phyloP scores from a whole-genome alignment of 176 grass and related monocot genomes.

The sorghum (Sorghum bicolor) region Sorghum_bicolor_NCBIv3 NC_012873.2:61544001-61544500 shows the following conservation, averaged over 20 bases:
- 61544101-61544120: background rate
- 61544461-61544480: background rate
- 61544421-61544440: background rate
- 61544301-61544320: background rate
- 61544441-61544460: background rate
- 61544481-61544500: background rate
- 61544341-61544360: background rate
- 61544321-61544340: background rate
- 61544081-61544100: background rate
- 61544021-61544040: background rate
- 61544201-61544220: constrained; percentile 90
- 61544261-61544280: constrained; percentile 60
- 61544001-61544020: background rate
- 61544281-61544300: constrained; percentile 23
- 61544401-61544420: background rate
- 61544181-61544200: constrained; percentile 68
- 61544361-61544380: background rate
- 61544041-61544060: background rate
- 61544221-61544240: constrained; percentile 90
- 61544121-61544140: background rate
- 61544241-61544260: constrained; percentile 99
- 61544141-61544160: constrained; percentile 18
- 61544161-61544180: constrained; percentile 5
- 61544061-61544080: background rate
- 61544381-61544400: background rate